Conservation (phyloP, 2,329 filamentous ascomycete genomes). For the Claviceps fusiformis region DNA sequence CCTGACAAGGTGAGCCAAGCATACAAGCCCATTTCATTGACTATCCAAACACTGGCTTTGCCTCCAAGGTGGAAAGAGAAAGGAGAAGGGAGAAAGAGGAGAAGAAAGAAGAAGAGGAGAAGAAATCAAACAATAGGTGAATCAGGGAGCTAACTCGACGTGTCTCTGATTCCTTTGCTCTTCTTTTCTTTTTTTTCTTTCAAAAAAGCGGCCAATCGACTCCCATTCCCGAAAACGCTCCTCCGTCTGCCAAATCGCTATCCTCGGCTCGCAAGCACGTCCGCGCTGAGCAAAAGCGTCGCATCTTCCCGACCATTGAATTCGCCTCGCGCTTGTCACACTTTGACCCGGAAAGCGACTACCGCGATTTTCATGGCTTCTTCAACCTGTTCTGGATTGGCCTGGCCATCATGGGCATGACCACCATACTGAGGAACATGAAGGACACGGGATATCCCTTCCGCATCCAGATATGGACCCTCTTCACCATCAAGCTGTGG, state of each 20-base stretch:
- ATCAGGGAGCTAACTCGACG: background rate
- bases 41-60: too few relatives aligned
- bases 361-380: conserved; percentile 91
- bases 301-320: conserved; percentile 86
- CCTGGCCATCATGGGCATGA: conserved; percentile 91
- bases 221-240: conserved; percentile 75
- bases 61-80: too few relatives aligned
- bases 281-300: conserved; percentile 65
- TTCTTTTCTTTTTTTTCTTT: too few relatives aligned
- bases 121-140: background rate
- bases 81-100: background rate
- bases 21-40: too few relatives aligned
- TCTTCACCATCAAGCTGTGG: conserved; percentile 81
- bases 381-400: conserved; percentile 98
- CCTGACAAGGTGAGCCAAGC: conserved; percentile 28
- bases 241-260: conserved; percentile 78
- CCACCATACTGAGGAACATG: conserved; percentile 81
- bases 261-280: conserved; percentile 74
- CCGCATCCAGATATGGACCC: conserved; percentile 71
- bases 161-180: too few relatives aligned
- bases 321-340: conserved; percentile 86
- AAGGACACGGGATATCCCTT: conserved; percentile 87
- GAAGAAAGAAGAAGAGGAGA: background rate
- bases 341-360: conserved; percentile 84
- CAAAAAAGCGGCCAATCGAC: conserved; percentile 60